phyloP scores from a whole-genome alignment of 306 rosid species.

The Purshia tridentata region DNA sequence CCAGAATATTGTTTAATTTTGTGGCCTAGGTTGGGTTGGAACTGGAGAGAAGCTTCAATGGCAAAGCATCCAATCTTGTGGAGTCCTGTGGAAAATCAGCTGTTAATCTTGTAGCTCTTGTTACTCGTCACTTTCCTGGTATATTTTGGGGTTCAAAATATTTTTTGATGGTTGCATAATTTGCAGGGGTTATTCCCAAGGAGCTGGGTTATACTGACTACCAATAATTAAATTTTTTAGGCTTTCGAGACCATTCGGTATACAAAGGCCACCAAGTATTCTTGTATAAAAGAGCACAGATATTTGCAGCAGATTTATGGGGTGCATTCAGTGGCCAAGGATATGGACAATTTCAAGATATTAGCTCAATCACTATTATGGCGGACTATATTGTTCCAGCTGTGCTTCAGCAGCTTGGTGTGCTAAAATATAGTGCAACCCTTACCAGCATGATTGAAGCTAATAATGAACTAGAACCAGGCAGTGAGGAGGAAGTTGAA shows the following conservation, averaged over 20 bases:
- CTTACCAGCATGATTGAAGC: conserved; percentile 68
- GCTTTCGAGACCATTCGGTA: conserved; percentile 87
- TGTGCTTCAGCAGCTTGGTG: conserved; percentile 80
- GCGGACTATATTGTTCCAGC: conserved; percentile 98
- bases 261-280: conserved; percentile 94
- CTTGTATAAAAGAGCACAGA: conserved; percentile 95
- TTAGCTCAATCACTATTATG: conserved; percentile 82
- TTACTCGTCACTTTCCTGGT: conserved; percentile 95
- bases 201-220: conserved; percentile 32
- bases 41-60: conserved; percentile 73
- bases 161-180: conserved; percentile 6
- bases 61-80: conserved; percentile 80
- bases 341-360: conserved; percentile 82
- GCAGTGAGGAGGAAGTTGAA: conserved; percentile 98
- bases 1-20: conserved; percentile 1
- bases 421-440: conserved; percentile 67
- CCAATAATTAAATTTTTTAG: conserved; percentile 38
- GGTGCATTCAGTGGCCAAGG: conserved; percentile 81
- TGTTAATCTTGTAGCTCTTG: conserved; percentile 75
- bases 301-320: conserved; percentile 91
- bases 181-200: conserved; percentile 5
- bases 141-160: conserved; percentile 14
- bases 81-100: conserved; percentile 88
- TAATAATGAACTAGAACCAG: conserved; percentile 72
- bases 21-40: conserved; percentile 55